Conservation (phyloP, 805 yeast species). For the Isabelozyma rhagii region DNA sequence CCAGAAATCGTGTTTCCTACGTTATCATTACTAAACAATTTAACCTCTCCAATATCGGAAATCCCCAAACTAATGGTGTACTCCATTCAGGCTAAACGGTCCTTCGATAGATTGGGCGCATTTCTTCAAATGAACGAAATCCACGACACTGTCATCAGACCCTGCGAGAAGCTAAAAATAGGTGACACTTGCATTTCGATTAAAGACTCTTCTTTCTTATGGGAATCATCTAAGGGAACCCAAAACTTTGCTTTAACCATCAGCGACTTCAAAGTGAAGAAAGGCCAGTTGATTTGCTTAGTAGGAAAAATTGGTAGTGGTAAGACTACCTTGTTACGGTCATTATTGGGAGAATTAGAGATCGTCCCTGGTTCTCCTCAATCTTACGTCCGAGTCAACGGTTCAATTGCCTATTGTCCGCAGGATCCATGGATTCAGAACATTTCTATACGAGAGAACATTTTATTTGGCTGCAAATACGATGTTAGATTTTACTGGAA, state of each 20-base stretch:
- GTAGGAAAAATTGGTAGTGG: conserved; percentile 27
- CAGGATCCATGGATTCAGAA: conserved; percentile 26
- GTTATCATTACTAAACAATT: conserved; percentile 16
- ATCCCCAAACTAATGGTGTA: background rate
- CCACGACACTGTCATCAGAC: conserved; percentile 4
- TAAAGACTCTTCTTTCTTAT: conserved; percentile 11
- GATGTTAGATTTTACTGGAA: conserved; percentile 17
- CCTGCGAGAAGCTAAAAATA: conserved; percentile 6
- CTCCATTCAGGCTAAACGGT: conserved; percentile 11
- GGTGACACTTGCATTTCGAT: conserved; percentile 5
- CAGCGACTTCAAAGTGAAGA: conserved; percentile 17
- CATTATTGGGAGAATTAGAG: conserved; percentile 21
- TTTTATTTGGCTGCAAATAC: conserved; percentile 21
- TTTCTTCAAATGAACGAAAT: conserved; percentile 2
- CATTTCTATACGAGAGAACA: conserved; percentile 21
- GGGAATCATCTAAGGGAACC: conserved; percentile 1
- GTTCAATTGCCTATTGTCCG: conserved; percentile 23
- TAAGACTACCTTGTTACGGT: conserved; percentile 19
- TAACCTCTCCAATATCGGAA: background rate
- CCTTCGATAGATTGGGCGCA: conserved; percentile 12
- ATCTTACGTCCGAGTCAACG: conserved; percentile 10
- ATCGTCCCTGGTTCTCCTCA: conserved; percentile 1
- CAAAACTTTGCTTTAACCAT: conserved; percentile 11
- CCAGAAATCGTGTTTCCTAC: conserved; percentile 28
- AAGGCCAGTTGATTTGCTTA: conserved; percentile 21